Evolutionary conservation across 2,329 filamentous ascomycete species (phyloP), one percentile per base, ranked within the genome.

Genomic region (Talaromyces verruculosus): DNA sequence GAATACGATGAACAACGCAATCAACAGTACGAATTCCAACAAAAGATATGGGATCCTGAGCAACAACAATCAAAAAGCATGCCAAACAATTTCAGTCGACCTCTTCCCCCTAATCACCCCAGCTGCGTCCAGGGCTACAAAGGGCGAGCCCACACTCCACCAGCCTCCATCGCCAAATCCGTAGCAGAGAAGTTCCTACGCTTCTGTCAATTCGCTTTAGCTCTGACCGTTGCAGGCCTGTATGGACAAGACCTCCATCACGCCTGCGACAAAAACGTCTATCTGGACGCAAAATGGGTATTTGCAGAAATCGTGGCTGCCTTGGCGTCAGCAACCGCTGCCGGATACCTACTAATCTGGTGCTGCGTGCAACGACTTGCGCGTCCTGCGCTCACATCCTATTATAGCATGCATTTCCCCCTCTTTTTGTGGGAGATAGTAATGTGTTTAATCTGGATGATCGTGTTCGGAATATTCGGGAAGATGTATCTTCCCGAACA

Each of bases 391-490:
- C n/a, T 81, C 25, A 76, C 79, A 37, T 59, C 68, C 45, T 67
- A 74, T 13, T 58, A 33, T 6, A 19, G 63, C 15, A 19, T 72
- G 59, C 70, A 72, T 39, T 61, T 80, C 3, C 75, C 76, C 15
- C 69, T 87, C 63, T 90, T 91, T 73, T 79, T 82, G 61, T 92
- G 91, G 88, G 90, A 93, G 76, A 79, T 84, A 43, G 75, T 94
- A 15, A 78, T 96, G 19, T 91, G 90, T 71, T 82, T 95, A 68
- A 84, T 96, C 35, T 96, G 91, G 89, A 87, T 92, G 67, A 86
- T 88, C 1, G 83, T 95, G 5, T 96, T 96, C 76, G 93, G 92
- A 19, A 81, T 95, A 67, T 97, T 97, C 75, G 93, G 89, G 63
- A 88, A 85, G 71, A 87, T 94, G 83, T 97, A 89, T 82, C 90